These are phyloP conservation scores for Eragrostis tef DNA, from an alignment of 202 grass and related monocot genomes.

Conservation along the genomic window DNA sequence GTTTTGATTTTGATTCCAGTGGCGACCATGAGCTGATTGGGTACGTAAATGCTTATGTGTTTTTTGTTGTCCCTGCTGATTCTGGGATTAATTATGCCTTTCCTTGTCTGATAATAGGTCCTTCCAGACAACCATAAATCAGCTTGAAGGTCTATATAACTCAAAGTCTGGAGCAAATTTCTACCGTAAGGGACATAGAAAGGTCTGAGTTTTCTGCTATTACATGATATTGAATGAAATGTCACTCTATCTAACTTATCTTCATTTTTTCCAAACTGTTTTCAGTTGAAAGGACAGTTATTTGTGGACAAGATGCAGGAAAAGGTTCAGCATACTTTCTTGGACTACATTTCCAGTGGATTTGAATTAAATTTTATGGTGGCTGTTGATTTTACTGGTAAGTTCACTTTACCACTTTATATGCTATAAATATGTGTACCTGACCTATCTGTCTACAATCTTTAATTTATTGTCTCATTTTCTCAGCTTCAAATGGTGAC, in stretches of 20 bases:
- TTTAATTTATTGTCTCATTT: constrained; percentile 24
- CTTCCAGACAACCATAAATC: constrained; percentile 67
- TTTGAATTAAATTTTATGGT: constrained; percentile 99
- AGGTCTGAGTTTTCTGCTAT: constrained; percentile 47
- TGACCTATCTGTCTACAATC: constrained; percentile 8
- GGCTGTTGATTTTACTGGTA: constrained; percentile 96
- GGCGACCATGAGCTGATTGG: constrained; percentile 79
- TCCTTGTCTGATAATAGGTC: constrained; percentile 58
- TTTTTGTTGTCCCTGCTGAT: constrained; percentile 20
- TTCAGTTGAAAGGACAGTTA: constrained; percentile 86
- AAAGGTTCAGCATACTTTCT: constrained; percentile 89
- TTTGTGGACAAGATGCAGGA: constrained; percentile 79
- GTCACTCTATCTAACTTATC: constrained; percentile 6
- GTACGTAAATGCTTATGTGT: constrained; percentile 54
- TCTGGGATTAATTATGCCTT: constrained; percentile 41
- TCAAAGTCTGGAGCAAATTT: constrained; percentile 77
- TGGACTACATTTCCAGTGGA: constrained; percentile 93
- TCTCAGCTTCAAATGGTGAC: constrained; percentile 91
- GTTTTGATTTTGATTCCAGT: constrained; percentile 91
- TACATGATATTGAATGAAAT: constrained; percentile 1
- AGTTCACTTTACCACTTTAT: constrained; percentile 31
- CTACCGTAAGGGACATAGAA: constrained; percentile 62
- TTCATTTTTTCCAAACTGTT: constrained; percentile 30
- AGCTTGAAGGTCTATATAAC: constrained; percentile 68
- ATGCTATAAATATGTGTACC: neutral